These are phyloP conservation scores for Debaryomyces sp. DNA, from an alignment of 1,139 yeast genomes.

Conservation along the genomic window DNA sequence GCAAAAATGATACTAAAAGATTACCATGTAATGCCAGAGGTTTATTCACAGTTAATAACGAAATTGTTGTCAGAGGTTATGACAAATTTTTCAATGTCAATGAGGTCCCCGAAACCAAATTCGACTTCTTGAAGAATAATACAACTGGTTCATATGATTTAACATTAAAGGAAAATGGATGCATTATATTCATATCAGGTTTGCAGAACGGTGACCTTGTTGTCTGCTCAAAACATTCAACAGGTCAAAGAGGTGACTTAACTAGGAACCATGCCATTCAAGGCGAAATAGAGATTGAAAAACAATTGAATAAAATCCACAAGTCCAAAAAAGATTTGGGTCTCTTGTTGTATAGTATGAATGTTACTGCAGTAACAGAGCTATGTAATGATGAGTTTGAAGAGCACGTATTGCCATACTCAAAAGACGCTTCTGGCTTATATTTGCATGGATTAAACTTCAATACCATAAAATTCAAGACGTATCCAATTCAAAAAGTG, in stretches of 20 bases:
- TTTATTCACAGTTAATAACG: constrained; percentile 60
- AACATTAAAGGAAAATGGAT: constrained; percentile 90
- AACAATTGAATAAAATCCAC: constrained; percentile 50
- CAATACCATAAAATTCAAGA: constrained; percentile 64
- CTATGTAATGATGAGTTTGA: constrained; percentile 92
- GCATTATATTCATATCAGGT: constrained; percentile 84
- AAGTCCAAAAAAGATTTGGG: constrained; percentile 57
- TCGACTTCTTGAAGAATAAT: constrained; percentile 43
- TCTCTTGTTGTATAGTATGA: constrained; percentile 45
- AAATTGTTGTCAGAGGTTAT: constrained; percentile 81
- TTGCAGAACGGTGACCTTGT: constrained; percentile 70
- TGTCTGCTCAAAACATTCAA: constrained; percentile 87
- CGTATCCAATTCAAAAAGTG: constrained; percentile 66
- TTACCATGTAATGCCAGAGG: constrained; percentile 86
- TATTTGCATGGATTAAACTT: constrained; percentile 86
- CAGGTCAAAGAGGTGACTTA: constrained; percentile 64
- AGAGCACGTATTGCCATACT: constrained; percentile 86
- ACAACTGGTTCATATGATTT: constrained; percentile 80
- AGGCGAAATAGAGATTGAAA: constrained; percentile 62
- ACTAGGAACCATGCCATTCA: constrained; percentile 72
- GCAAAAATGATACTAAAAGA: constrained; percentile 44
- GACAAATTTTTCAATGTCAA: constrained; percentile 89
- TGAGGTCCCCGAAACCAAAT: constrained; percentile 60
- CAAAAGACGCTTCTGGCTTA: constrained; percentile 69
- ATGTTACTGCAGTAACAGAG: constrained; percentile 88